Evolutionary conservation across 331 rosid species (phyloP).

Genomic region (Spiraea crenata): DNA sequence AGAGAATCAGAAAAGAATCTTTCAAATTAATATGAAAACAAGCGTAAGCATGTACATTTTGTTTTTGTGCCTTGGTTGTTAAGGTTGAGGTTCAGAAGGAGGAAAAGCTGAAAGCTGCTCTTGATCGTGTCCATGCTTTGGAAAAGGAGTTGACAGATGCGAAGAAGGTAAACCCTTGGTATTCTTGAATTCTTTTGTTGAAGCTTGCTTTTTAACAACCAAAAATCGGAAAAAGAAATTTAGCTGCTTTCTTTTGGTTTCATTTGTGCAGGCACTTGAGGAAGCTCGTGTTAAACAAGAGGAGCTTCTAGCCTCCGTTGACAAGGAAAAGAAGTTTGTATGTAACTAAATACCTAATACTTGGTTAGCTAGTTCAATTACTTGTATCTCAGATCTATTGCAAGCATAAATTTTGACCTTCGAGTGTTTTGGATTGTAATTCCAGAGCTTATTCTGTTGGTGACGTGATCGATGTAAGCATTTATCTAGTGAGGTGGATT

Average conservation of each 20-base stretch:
- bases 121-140: conserved; percentile 45
- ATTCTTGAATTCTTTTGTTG: background rate
- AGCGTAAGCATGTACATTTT: background rate
- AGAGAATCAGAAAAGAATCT: background rate
- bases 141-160: conserved; percentile 58
- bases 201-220: background rate
- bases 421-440: conserved; percentile 30
- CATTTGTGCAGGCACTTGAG: conserved; percentile 57
- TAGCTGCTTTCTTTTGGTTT: background rate
- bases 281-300: conserved; percentile 49
- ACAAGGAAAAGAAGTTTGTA: conserved; percentile 66
- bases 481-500: conserved; percentile 10
- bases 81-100: conserved; percentile 63
- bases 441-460: conserved; percentile 73
- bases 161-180: conserved; percentile 47
- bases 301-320: conserved; percentile 54
- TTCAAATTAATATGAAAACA: conserved; percentile 26
- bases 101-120: conserved; percentile 55
- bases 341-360: conserved; percentile 18
- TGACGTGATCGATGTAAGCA: conserved; percentile 23
- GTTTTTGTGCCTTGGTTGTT: conserved; percentile 38
- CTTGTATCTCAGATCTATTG: background rate
- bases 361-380: conserved; percentile 15
- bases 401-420: conserved; percentile 12
- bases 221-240: background rate